Base-by-base conservation (phyloP, 2,329 filamentous ascomycete genomes). In the Mycosphaerelloides madeirae region DNA sequence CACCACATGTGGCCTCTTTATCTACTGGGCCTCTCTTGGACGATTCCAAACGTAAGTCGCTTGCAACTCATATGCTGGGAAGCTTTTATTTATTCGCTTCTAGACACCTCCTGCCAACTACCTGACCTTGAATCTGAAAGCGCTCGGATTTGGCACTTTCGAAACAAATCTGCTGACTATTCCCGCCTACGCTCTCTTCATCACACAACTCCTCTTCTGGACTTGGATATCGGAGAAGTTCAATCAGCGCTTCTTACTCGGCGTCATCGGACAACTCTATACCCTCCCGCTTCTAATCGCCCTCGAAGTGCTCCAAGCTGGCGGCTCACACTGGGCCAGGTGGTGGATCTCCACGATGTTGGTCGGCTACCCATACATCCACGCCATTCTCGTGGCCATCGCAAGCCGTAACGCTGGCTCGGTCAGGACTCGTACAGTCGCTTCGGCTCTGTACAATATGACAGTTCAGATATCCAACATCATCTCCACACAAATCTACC, bases 391-490 rank as follows among this genome's bases (percentile, higher is more conserved):
- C 2, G 80, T 83, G 0, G 79, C 74, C 0, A 76, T 79, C 63
- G 80, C 75, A 1, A 80, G 77, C 2, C 73, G 79, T 40, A 85
- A 84, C 56, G 76, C 79, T 2, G 80, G 81, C 50, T 71, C 75
- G 1, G 79, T 85, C 8, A 71, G 80, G 9, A 79, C 77, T 5
- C 69, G 81, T 6, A 78, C 81, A 1, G 78, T 85, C 1, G 78
- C 78, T 0, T 76, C 79, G 0, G 80, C 78, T 0, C 65, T 79
- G n/a, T 84, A 84, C 62, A 84, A 83, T 56, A 68, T 72, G 50
- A 60, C 60, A 25, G 67, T 70, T 11, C 69, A 72, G 38, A 55
- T 64, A 6, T 65, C 62, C 4, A 66, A 62, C 20, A 61, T 72
- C 42, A 64, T 69, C n/a, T 50, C 47, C 3, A 40, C 41, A 7